These are phyloP conservation scores for Citrullus amarus DNA, from an alignment of 306 rosid genomes.

Conservation along the genomic window DNA sequence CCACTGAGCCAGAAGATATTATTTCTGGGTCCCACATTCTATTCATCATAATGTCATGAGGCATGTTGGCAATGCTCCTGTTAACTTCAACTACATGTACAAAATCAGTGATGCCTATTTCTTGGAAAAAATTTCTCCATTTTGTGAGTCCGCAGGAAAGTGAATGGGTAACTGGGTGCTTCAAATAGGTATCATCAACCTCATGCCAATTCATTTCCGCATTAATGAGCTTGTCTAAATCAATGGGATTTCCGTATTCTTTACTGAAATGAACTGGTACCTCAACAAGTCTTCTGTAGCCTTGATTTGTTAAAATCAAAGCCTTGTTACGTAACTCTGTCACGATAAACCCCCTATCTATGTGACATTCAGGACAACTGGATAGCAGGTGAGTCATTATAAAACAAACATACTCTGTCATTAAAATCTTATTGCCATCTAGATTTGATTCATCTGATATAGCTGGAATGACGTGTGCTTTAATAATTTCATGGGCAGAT, in stretches of 20 bases:
- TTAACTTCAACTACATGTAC: slow-evolving; percentile 52
- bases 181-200: slow-evolving; percentile 57
- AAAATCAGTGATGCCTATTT: slow-evolving; percentile 70
- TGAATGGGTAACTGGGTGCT: slow-evolving; percentile 50
- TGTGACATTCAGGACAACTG: slow-evolving; percentile 54
- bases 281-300: slow-evolving; percentile 57
- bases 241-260: slow-evolving; percentile 62
- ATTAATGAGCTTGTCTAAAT: slow-evolving; percentile 46
- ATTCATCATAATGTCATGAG: slow-evolving; percentile 29
- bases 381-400: slow-evolving; percentile 66
- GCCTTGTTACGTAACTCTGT: slow-evolving; percentile 47
- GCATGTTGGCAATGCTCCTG: slow-evolving; percentile 37
- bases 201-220: slow-evolving; percentile 63
- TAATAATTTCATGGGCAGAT: slow-evolving; percentile 84
- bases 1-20: slow-evolving; percentile 44
- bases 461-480: slow-evolving; percentile 69
- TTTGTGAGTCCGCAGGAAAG: slow-evolving; percentile 37
- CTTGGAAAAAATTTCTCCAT: slow-evolving; percentile 81
- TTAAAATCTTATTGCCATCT: slow-evolving; percentile 29
- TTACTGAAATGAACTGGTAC: slow-evolving; percentile 65
- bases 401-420: slow-evolving; percentile 78
- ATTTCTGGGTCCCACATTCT: slow-evolving; percentile 42
- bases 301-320: slow-evolving; percentile 56
- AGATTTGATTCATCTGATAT: slow-evolving; percentile 32
- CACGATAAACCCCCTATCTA: slow-evolving; percentile 46